A percentile compares a stretch with the other conserved stretches of the same genome.
Conservation (phyloP, 140 eudicot species). For the Anethum foeniculum region DNA sequence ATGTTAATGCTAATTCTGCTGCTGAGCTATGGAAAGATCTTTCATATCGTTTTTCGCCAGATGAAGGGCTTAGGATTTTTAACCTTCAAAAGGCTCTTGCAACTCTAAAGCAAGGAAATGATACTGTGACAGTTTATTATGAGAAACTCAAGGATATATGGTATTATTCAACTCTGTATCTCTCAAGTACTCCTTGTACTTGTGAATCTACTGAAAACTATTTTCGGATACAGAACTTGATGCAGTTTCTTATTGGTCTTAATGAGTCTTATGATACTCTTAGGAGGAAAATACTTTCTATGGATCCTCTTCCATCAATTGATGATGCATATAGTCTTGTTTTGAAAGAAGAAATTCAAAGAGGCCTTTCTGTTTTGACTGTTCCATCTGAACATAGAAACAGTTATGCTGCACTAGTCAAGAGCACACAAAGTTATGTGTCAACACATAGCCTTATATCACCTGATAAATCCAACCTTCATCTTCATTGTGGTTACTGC, state of each 20-base stretch:
- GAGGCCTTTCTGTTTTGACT: slow-evolving; percentile 5
- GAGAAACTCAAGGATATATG: slow-evolving; percentile 9
- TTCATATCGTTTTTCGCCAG: slow-evolving; percentile 4
- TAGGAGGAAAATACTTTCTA: slow-evolving; percentile 4
- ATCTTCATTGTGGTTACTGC: slow-evolving; percentile 9
- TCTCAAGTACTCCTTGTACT: slow-evolving; percentile 1
- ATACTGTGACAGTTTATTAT: neutral
- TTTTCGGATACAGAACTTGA: neutral
- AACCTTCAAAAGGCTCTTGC: slow-evolving; percentile 1
- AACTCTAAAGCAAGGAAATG: neutral
- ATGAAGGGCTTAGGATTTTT: slow-evolving; percentile 8
- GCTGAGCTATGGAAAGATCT: slow-evolving; percentile 10
- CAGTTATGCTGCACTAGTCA: slow-evolving; percentile 13
- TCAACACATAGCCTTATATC: slow-evolving; percentile 9
- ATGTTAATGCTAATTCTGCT: slow-evolving; percentile 2
- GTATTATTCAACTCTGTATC: slow-evolving; percentile 6
- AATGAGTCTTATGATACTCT: slow-evolving; percentile 3
- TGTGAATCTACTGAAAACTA: slow-evolving; percentile 8
- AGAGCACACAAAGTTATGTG: neutral
- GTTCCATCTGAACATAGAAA: slow-evolving; percentile 5
- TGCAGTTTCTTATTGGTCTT: slow-evolving; percentile 12
- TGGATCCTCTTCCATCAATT: slow-evolving; percentile 11
- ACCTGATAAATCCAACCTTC: slow-evolving; percentile 6
- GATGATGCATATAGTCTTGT: slow-evolving; percentile 8
- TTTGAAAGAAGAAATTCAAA: slow-evolving; percentile 2